A percentile compares a stretch with the other conserved stretches of the same genome.
phyloP scores from a whole-genome alignment of 352 stramenopile genomes.

The Phytopythium helicoides region DNA sequence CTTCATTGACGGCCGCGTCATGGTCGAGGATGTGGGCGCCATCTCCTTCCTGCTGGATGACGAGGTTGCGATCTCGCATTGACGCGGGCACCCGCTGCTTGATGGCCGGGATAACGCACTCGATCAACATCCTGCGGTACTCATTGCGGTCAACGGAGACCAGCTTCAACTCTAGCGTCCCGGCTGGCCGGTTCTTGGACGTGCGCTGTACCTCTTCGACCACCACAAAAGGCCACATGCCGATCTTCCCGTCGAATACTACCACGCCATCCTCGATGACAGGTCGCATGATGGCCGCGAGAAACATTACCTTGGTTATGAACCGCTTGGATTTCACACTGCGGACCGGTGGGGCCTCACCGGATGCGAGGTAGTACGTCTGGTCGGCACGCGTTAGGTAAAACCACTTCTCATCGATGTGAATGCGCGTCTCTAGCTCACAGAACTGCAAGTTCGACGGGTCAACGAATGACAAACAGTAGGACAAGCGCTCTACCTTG shows the following conservation, averaged over 20 bases:
- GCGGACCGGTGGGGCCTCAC: slow-evolving; percentile 8
- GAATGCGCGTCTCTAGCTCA: slow-evolving; percentile 4
- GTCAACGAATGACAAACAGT: slow-evolving; percentile 5
- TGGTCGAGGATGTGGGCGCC: slow-evolving; percentile 8
- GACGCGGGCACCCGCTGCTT: slow-evolving; percentile 5
- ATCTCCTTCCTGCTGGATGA: slow-evolving; percentile 16
- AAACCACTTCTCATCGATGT: slow-evolving; percentile 29
- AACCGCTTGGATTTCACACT: slow-evolving; percentile 15
- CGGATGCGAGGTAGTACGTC: slow-evolving; percentile 10
- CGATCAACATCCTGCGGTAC: slow-evolving; percentile 11
- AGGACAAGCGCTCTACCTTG: slow-evolving; percentile 6
- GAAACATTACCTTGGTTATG: slow-evolving; percentile 25
- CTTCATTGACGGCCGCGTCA: not conserved
- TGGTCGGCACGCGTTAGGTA: slow-evolving; percentile 14
- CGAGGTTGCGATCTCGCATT: not conserved
- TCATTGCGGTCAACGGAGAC: slow-evolving; percentile 12
- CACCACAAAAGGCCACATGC: slow-evolving; percentile 16
- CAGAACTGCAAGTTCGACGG: not conserved
- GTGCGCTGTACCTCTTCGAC: slow-evolving; percentile 10
- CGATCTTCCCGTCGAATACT: no score
- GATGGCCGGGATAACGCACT: slow-evolving; percentile 18
- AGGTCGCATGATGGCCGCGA: slow-evolving; percentile 9
- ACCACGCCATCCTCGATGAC: not conserved
- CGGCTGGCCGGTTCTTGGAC: slow-evolving; percentile 12
- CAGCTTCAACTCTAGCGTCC: slow-evolving; percentile 17